These are phyloP conservation scores for Quercus ilex DNA, from an alignment of 306 rosid genomes.

Conservation along the genomic window DNA sequence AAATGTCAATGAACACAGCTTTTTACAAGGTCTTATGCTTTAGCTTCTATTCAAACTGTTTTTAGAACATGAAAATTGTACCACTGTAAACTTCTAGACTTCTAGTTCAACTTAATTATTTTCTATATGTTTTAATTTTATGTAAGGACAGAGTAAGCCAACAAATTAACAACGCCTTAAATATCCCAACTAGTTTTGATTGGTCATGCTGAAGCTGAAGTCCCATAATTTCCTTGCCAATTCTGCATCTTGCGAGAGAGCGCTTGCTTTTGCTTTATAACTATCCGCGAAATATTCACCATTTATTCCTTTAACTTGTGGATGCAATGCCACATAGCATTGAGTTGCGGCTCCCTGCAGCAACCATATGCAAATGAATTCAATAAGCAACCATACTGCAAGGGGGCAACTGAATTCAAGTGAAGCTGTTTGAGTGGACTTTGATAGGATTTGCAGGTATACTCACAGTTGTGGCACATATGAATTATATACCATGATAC, in stretches of 20 bases:
- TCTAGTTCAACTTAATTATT: too few species aligned
- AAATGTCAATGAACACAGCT: too few species aligned
- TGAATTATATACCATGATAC: neutral
- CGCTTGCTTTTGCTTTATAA: conserved; percentile 45
- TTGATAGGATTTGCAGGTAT: conserved; percentile 10
- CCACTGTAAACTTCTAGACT: too few species aligned
- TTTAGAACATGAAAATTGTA: too few species aligned
- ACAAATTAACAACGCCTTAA: neutral
- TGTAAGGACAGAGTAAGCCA: neutral
- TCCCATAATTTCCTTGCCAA: conserved; percentile 69
- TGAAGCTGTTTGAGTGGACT: neutral
- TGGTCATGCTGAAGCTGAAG: conserved; percentile 55
- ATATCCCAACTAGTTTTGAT: conserved; percentile 24
- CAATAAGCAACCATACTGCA: conserved; percentile 6
- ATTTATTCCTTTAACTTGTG: conserved; percentile 56
- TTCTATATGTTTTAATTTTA: too few species aligned
- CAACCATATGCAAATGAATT: conserved; percentile 10
- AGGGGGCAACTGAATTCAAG: neutral
- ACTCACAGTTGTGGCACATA: neutral
- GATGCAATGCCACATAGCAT: conserved; percentile 74
- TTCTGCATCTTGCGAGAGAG: conserved; percentile 52
- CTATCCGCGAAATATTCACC: conserved; percentile 63
- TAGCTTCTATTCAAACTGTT: too few species aligned
- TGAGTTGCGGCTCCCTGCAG: conserved; percentile 91
- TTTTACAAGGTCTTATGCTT: too few species aligned